Base-by-base conservation (phyloP, 2,329 filamentous ascomycete species). In the Aureobasidium vineae region DNA sequence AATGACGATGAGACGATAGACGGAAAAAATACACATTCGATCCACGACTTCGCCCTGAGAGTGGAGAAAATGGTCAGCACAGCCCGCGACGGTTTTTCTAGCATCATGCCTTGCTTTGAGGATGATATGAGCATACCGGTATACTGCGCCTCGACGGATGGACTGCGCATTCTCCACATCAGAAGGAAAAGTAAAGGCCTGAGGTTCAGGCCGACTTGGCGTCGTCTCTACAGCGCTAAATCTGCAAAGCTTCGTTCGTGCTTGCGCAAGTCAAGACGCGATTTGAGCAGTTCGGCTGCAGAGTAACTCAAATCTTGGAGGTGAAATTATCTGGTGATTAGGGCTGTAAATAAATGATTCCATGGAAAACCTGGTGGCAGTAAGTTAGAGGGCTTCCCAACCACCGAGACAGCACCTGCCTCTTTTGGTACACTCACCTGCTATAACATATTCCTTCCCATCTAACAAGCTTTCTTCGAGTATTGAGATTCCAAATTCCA, bases 1-100 rank as follows among this genome's bases (percentile, higher is more conserved):
- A 52, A 63, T 63, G 41, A 63, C 47, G 60, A 63, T 33, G 47
- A 63, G 47, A 63, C 47, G 60, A 53, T 41, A 43, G 47, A 63
- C 59, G 45, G 41, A n/a, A 40, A 50, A 40, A 50, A 28, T 38
- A 50, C 19, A 50, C 33, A 43, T 40, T 28, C 43, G 21, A 50
- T 40, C 45, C 28, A 52, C 31, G 47, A 31, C 47, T 63, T 40
- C 33, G 60, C 60, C 33, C 23, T 43, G 10, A n/a, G 28, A 53
- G 47, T 63, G 60, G 60, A 33, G 33, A 63, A 36, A 63, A 50
- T 33, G 21, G 4, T 15, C 43, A 41, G 60, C 60, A 63, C 60
- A 63, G 60, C 60, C 60, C 26, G 16, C 23, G 15, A 21, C 6
- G 28, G 56, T 36, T 40, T 36, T 19, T 19, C 16, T 36, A 47